Percentiles rank a stretch among this genome's conserved stretches.
phyloP scores from a whole-genome alignment of 306 rosid genomes.

The Arachis stenosperma region DNA sequence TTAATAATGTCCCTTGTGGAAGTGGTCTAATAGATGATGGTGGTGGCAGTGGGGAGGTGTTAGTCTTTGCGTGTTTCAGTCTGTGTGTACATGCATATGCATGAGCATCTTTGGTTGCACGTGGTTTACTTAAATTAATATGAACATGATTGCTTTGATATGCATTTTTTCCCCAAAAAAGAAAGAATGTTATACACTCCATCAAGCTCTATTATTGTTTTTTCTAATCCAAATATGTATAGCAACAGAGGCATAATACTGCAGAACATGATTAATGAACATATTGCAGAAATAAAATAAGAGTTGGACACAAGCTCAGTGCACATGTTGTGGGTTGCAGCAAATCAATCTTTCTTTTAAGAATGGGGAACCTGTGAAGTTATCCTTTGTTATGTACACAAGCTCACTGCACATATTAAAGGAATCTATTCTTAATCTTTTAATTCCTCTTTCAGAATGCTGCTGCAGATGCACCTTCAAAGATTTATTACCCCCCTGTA shows the following conservation, averaged over 20 bases:
- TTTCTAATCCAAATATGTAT: too few species aligned
- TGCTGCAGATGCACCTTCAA: constrained; percentile 44
- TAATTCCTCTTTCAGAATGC: constrained; percentile 44
- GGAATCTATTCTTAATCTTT: constrained; percentile 16
- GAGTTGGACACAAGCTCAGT: not conserved
- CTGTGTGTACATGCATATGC: not conserved
- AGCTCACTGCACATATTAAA: not conserved
- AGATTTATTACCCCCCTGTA: constrained; percentile 51
- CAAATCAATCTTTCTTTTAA: not conserved
- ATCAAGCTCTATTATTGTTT: too few species aligned
- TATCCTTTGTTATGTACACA: too few species aligned
- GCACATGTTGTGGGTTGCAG: not conserved
- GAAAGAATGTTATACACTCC: too few species aligned
- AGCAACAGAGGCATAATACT: not conserved
- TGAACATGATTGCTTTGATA: too few species aligned
- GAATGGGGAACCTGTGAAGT: not conserved
- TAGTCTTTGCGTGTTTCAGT: not conserved
- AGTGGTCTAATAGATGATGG: too few species aligned
- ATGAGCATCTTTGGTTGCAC: not conserved
- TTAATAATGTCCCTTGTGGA: not conserved
- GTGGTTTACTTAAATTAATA: not conserved
- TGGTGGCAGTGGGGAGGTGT: not conserved
- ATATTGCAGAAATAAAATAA: not conserved
- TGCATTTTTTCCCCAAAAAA: too few species aligned
- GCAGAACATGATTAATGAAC: not conserved